phyloP scores from a whole-genome alignment of 2,329 filamentous ascomycete species.

The Leptographium procerum region DNA sequence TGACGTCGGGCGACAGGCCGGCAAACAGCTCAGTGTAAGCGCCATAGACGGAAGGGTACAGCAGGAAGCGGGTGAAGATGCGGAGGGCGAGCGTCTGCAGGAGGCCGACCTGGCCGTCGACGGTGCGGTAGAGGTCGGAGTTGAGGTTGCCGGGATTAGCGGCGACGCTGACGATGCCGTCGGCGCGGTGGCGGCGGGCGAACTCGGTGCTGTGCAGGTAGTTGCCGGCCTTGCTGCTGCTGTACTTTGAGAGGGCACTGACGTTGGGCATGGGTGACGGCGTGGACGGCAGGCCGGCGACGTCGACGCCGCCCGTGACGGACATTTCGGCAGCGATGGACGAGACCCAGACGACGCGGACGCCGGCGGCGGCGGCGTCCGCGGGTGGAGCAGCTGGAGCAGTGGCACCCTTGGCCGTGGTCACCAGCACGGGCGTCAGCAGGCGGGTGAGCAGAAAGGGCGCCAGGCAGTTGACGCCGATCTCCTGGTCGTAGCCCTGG shows the following conservation, averaged over 20 bases:
- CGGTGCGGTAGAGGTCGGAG: constrained; percentile 21
- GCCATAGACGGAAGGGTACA: constrained; percentile 22
- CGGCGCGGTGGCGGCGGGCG: constrained; percentile 4
- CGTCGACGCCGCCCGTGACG: constrained; percentile 6
- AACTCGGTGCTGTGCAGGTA: constrained; percentile 13
- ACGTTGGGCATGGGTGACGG: neutral
- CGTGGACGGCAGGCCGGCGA: constrained; percentile 4
- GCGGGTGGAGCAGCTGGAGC: neutral
- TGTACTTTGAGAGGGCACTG: constrained; percentile 2
- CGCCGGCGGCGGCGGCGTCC: neutral
- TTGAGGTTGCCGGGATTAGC: constrained; percentile 29
- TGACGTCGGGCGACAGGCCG: constrained; percentile 31
- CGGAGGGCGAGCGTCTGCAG: neutral
- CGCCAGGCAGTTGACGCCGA: constrained; percentile 16
- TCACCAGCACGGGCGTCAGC: constrained; percentile 12
- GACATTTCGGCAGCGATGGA: constrained; percentile 11
- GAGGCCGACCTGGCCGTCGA: constrained; percentile 11
- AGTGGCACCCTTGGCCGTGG: constrained; percentile 7
- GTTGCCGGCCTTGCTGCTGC: constrained; percentile 11
- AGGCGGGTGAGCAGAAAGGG: constrained; percentile 15
- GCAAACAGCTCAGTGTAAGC: constrained; percentile 38
- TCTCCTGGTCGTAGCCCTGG: constrained; percentile 15
- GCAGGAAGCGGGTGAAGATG: neutral
- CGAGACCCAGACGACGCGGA: constrained; percentile 14
- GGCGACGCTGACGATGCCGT: constrained; percentile 9